Base-by-base conservation (phyloP, 306 rosid species). In the Quillaja saponaria region DNA sequence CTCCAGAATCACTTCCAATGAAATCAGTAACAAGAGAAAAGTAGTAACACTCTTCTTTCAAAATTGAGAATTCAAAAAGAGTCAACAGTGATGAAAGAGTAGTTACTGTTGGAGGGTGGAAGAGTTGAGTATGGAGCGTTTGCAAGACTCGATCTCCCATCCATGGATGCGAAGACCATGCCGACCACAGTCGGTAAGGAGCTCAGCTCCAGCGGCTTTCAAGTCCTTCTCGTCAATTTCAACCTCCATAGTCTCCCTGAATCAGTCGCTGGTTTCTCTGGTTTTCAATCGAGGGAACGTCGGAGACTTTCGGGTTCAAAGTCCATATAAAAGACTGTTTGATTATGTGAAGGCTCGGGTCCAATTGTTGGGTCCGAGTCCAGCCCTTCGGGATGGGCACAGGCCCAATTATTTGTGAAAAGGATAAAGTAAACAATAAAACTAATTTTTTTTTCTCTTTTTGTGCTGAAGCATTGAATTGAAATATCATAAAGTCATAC, bases 171-270 rank as follows among this genome's bases (percentile, higher is more conserved):
- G 80, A 33, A 92, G 52, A 34, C 99, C 96, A 31, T 55, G 73
- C 42, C 94, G 86, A 12, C 85, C 90, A 15, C 79, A 85, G 49
- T 75, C 91, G 38, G 69, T 10, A 59, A 92, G 73, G 66, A 76
- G 66, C 75, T 81, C 89, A 0, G 95, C 94, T 34, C 95, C 91
- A 75, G 99, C 89, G 49, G 95, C 89, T 63, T 92, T 84, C 75
- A 92, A 73, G 66, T 81, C 89, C 34, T 86, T 85, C 44, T 84
- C 89, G 71, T 86, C 89, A 9, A 71, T 69, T 62, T 79, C 80
- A 51, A 78, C 84, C 67, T 86, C 99, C 99, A 86, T 86, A 54
- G 9, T 52, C 25, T 12, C 13, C 7, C 44, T 8, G 5, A 2
- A 12, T 2, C 44, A 12, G 10, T 44, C 35, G n/a, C 39, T 8